These are phyloP conservation scores for Cladorrhinum sp. DNA, from an alignment of 2,329 filamentous ascomycete genomes.

Conservation along the genomic window DNA sequence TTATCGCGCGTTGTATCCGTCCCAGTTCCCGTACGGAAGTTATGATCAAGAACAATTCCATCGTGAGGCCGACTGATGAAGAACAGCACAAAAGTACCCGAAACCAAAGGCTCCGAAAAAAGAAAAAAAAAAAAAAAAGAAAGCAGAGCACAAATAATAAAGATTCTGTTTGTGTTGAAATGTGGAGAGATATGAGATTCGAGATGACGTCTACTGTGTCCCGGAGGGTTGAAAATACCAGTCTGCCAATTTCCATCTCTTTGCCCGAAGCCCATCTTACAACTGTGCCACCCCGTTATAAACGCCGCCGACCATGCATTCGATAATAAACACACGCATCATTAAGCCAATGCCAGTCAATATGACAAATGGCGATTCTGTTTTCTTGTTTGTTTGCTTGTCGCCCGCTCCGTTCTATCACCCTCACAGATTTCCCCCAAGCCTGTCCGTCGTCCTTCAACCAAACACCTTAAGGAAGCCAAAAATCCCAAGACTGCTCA, in stretches of 20 bases:
- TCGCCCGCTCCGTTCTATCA: background rate
- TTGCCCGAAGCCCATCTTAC: background rate
- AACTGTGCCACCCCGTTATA: background rate
- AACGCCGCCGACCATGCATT: background rate
- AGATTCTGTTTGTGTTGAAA: background rate
- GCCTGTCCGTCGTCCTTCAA: constrained; percentile 32
- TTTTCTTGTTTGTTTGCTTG: background rate
- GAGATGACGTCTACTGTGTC: constrained; percentile 12
- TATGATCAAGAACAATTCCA: background rate
- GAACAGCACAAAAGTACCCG: background rate
- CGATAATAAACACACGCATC: background rate
- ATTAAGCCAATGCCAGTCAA: background rate
- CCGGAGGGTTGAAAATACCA: background rate
- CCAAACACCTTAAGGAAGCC: constrained; percentile 87
- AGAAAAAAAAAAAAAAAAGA: background rate
- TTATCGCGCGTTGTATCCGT: background rate
- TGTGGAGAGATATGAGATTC: constrained; percentile 10
- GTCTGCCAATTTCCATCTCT: background rate
- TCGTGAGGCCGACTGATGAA: background rate
- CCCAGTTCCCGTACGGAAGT: background rate
- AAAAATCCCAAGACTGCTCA: constrained; percentile 87
- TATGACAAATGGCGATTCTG: background rate
- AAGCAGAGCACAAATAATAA: background rate
- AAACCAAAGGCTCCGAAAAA: background rate
- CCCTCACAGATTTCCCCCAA: background rate